These are phyloP conservation scores for Casuarina cunninghamiana DNA, from an alignment of 306 rosid species.

Conservation along the genomic window DNA sequence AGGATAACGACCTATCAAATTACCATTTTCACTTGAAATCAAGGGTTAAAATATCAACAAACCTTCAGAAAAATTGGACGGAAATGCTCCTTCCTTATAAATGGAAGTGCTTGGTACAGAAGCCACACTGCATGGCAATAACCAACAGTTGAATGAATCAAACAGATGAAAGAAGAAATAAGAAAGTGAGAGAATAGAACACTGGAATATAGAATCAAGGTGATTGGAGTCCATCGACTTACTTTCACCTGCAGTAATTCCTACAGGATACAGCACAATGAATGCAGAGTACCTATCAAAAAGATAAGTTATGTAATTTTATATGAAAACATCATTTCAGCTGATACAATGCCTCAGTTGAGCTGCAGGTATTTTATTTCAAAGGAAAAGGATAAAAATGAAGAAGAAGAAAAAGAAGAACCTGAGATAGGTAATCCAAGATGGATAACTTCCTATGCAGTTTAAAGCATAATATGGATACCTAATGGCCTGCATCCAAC, in stretches of 20 bases:
- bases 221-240: constrained; percentile 42
- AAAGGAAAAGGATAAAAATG: background rate
- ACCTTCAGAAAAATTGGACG: constrained; percentile 67
- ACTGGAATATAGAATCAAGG: constrained; percentile 15
- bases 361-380: background rate
- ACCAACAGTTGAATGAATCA: constrained; percentile 29
- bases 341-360: background rate
- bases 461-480: constrained; percentile 77
- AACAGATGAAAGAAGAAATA: constrained; percentile 6
- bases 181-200: constrained; percentile 16
- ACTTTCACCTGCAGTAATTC: constrained; percentile 86
- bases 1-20: background rate
- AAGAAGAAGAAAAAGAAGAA: constrained; percentile 27
- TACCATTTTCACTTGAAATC: background rate
- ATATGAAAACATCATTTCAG: constrained; percentile 10
- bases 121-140: constrained; percentile 64
- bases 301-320: constrained; percentile 16
- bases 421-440: constrained; percentile 91
- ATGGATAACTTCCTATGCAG: constrained; percentile 70
- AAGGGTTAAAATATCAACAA: constrained; percentile 22
- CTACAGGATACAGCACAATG: constrained; percentile 76
- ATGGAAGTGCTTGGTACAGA: constrained; percentile 83
- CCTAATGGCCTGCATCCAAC: constrained; percentile 72
- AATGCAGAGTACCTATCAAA: constrained; percentile 83
- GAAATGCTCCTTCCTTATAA: constrained; percentile 60